Evolutionary conservation across 192 early-diverging fungal genomes (phyloP), one percentile per base, ranked within the genome.

Genomic region (Backusella tarrabulga): DNA sequence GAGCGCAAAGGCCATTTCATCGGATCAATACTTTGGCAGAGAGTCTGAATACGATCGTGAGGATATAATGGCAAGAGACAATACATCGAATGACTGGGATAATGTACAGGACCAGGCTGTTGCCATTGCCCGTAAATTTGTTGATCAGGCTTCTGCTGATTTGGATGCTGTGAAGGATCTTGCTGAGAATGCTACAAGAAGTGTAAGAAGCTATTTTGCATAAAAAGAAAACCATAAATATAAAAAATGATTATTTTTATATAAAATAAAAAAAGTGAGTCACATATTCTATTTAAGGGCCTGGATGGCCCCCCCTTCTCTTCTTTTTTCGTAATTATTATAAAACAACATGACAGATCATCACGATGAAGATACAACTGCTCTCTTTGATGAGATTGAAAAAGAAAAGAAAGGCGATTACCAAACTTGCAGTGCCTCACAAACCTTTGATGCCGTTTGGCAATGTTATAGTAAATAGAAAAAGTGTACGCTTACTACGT

Each of bases 1-100:
- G 21, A 88, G 86, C 68, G 92, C 93, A 11, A 91, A 88, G 34
- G 88, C 92, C 23, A 96, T 95, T 73, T 91, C 93, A 19, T 93
- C 91, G 35, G 94, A 91, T 75, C 92, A 96, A 80, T 97, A 95
- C 77, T 97, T 96, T 87, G 90, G 90, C 1, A 84, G 92, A 23
- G 93, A 93, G 26, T 84, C 85, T 21, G 87, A 88, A 34, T 60
- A 42, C 19, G 26, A 23, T 26, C 36, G 23, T 7, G 32, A 34
- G 34, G 50, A 60, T 60, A 9, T 15, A 5, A 26, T 72, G 15
- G 11, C 71, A 50, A 68, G 21, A 71, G 71, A 56, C 11, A 14
- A 38, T 36, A 70, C 42, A 0, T 9, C 21, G 2, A 63, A 63
- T 26, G 85, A 86, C 50, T 81, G 81, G 75, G 79, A 76, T 71